Percentiles rank a stretch among this genome's conserved stretches.
phyloP scores from a whole-genome alignment of 805 yeast species.

The Ogataea saltuana region DNA sequence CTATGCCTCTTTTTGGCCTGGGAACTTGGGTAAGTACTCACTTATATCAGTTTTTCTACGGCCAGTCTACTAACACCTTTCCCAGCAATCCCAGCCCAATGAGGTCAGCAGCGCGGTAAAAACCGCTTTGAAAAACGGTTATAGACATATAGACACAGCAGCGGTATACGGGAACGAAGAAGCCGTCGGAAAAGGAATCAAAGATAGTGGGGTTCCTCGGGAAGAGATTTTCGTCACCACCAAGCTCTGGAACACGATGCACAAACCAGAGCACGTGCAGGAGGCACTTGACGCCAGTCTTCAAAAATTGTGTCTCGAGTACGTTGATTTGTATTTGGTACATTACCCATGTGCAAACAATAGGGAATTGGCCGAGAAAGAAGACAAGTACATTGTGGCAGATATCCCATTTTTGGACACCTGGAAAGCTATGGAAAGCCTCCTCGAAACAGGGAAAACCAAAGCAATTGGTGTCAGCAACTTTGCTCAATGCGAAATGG shows the following conservation, averaged over 20 bases:
- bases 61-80: background rate
- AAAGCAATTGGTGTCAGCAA: slow-evolving; percentile 81
- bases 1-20: slow-evolving; percentile 65
- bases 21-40: slow-evolving; percentile 57
- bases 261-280: slow-evolving; percentile 37
- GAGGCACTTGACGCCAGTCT: slow-evolving; percentile 53
- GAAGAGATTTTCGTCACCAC: slow-evolving; percentile 61
- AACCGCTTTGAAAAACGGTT: slow-evolving; percentile 64
- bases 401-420: slow-evolving; percentile 52
- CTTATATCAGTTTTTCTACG: too few species aligned
- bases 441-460: slow-evolving; percentile 53
- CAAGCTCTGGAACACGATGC: slow-evolving; percentile 53
- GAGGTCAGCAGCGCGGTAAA: slow-evolving; percentile 58
- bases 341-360: slow-evolving; percentile 64
- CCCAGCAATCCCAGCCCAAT: slow-evolving; percentile 46
- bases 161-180: slow-evolving; percentile 66
- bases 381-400: slow-evolving; percentile 37
- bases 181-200: slow-evolving; percentile 57
- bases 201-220: slow-evolving; percentile 43
- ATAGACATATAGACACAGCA: slow-evolving; percentile 80
- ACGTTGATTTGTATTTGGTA: slow-evolving; percentile 64
- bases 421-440: slow-evolving; percentile 65
- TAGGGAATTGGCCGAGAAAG: slow-evolving; percentile 37
- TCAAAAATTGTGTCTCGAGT: slow-evolving; percentile 52
- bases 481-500: slow-evolving; percentile 56